Conservation (phyloP, 192 early-diverging fungal species). For the Entrophospora sp. region DNA sequence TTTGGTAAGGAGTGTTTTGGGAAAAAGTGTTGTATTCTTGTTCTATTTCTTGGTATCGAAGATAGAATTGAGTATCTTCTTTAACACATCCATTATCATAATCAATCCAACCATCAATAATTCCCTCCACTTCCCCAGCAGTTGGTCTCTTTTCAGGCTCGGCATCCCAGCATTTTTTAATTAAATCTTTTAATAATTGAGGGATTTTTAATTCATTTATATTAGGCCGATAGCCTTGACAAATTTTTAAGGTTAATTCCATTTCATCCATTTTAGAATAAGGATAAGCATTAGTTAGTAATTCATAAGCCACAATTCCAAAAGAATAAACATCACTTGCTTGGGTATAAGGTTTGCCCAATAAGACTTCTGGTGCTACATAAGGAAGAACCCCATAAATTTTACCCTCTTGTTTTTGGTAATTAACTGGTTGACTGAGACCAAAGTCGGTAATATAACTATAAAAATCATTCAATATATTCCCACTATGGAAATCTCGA, state of each 20-base stretch:
- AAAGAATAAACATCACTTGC: background rate
- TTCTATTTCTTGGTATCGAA: background rate
- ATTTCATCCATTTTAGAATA: background rate
- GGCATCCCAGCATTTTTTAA: background rate
- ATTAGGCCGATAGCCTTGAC: background rate
- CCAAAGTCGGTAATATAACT: background rate
- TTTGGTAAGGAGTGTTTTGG: constrained; percentile 16
- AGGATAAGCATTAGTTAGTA: background rate
- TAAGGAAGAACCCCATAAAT: constrained; percentile 8
- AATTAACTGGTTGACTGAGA: background rate
- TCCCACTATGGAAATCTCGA: background rate
- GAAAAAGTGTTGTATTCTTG: background rate
- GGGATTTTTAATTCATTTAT: background rate
- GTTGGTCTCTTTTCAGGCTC: background rate
- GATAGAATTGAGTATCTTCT: background rate
- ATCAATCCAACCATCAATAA: too few relatives aligned
- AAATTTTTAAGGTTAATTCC: background rate
- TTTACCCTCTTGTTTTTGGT: background rate
- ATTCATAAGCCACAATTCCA: background rate
- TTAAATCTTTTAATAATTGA: background rate
- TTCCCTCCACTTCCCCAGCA: background rate
- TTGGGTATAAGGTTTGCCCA: background rate
- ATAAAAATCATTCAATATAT: background rate
- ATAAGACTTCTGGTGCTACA: constrained; percentile 6
- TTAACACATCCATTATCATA: too few relatives aligned